A percentile compares a stretch with the other conserved stretches of the same genome.
These are phyloP conservation scores for Aureobasidium sp. DNA, from an alignment of 2,329 filamentous ascomycete species.

Conservation along the genomic window DNA sequence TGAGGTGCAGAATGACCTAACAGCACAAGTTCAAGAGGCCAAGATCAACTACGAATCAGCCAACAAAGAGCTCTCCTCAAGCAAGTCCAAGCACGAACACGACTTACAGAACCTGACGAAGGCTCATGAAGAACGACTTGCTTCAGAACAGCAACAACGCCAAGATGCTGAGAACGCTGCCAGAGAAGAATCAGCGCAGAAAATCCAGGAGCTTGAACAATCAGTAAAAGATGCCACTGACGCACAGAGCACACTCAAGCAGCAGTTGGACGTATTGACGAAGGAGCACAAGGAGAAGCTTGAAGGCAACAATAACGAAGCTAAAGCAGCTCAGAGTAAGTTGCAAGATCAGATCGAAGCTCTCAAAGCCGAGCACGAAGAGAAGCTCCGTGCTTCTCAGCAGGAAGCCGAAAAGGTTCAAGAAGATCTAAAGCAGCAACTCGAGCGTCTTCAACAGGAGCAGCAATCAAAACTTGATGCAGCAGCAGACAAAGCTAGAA, in stretches of 20 bases:
- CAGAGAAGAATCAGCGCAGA: background rate
- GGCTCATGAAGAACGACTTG: background rate
- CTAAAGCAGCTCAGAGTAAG: background rate
- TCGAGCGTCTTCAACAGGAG: background rate
- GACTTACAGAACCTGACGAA: constrained; percentile 7
- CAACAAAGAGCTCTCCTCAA: background rate
- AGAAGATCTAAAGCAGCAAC: background rate
- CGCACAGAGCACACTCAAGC: background rate
- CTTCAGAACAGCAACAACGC: background rate
- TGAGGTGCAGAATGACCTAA: constrained; percentile 6
- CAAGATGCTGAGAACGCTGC: background rate
- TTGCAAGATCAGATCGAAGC: background rate
- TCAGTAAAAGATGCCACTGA: background rate
- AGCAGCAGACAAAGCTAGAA: constrained; percentile 7
- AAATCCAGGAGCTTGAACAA: background rate
- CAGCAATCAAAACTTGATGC: constrained; percentile 7
- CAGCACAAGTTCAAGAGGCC: background rate
- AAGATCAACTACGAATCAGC: background rate
- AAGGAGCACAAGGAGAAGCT: constrained; percentile 15
- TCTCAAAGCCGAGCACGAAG: constrained; percentile 14
- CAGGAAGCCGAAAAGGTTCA: constrained; percentile 7
- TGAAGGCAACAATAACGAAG: constrained; percentile 11
- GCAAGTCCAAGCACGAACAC: background rate
- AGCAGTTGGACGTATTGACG: constrained; percentile 13
- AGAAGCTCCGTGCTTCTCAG: constrained; percentile 14